Conservation (phyloP, 2,329 filamentous ascomycete species). For the Fusarium sp. region DNA sequence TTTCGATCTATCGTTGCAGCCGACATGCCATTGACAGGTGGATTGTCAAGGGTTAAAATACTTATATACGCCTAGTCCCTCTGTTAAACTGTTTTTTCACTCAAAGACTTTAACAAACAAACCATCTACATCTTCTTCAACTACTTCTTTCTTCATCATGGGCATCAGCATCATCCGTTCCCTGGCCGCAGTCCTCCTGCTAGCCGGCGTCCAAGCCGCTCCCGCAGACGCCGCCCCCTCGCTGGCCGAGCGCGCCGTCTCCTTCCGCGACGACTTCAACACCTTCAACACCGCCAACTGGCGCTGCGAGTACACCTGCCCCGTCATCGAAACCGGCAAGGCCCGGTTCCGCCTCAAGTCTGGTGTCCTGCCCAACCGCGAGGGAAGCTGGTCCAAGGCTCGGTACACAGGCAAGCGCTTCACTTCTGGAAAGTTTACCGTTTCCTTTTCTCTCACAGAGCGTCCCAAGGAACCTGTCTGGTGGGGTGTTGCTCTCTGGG, state of each 20-base stretch:
- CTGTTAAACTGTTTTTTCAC: not conserved
- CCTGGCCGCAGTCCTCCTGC: conserved; percentile 1
- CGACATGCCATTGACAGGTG: not conserved
- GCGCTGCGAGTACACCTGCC: conserved; percentile 32
- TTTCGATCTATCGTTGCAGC: conserved; percentile 1
- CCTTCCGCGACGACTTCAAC: conserved; percentile 27
- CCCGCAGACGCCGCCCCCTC: not conserved
- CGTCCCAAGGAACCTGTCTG: conserved; percentile 26
- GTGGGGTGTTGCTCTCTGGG: conserved; percentile 36
- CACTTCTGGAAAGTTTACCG: conserved; percentile 30
- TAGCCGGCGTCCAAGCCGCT: conserved; percentile 5
- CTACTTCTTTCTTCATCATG: not conserved
- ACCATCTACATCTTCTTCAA: not conserved
- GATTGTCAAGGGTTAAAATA: not conserved
- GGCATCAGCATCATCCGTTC: not conserved
- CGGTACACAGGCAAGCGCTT: conserved; percentile 26
- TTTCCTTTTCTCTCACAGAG: conserved; percentile 21
- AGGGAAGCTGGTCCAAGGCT: conserved; percentile 33
- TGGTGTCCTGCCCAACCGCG: conserved; percentile 9
- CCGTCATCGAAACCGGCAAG: conserved; percentile 28
- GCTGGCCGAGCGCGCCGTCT: not conserved
- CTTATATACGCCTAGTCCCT: not conserved
- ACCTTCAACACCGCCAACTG: conserved; percentile 19
- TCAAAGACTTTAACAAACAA: not conserved
- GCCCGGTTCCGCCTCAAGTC: conserved; percentile 22